Evolutionary conservation across 768 basidiomycete genomes (phyloP), one percentile per base, ranked within the genome.

Genomic region (Daedaleopsis nitida): DNA sequence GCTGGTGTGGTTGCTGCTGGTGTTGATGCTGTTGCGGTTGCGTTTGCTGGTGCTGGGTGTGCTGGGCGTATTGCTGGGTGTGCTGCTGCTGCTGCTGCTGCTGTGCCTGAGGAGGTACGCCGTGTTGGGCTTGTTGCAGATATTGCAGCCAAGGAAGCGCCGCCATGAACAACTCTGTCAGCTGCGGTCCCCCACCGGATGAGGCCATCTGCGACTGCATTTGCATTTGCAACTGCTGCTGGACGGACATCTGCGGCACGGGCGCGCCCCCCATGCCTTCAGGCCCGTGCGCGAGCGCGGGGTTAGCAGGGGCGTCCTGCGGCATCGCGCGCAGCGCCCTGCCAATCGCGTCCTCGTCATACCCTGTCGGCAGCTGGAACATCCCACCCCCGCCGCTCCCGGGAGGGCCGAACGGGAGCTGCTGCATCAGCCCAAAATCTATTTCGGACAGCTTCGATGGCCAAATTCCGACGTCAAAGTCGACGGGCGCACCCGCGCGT

Each of bases 101-200:
- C 27, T 32, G 27, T 7, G 27, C 7, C 27, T 3, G 27, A 32
- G 27, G 27, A 3, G 27, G 27, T 32, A 3, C 27, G 27, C 27
- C 27, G 3, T 32, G 27, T 32, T 32, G 27, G 4, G 27, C 27
- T 32, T 59, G 58, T 48, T 68, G 67, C 57, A 71, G 60, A n/a
- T 59, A 69, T 42, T 72, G 69, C 55, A 72, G 63, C 67, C 65
- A 70, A 11, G 67, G 67, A 19, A 68, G 62, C 45, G 65, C 65
- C 42, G 71, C 68, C 39, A 72, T 52, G 56, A 72, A 69, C 34
- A 69, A 65, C 47, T 70, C 65, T 32, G 67, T 66, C 38, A 70
- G 32, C 51, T 66, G 60, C 13, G 70, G 69, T 48, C 67, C 67
- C 55, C 52, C 56, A 21, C 54, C 34, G 32, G 58, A 56, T 11